Evolutionary conservation across 176 grass and related monocot genomes (phyloP).

Genomic region (Saccharum spontaneum): DNA sequence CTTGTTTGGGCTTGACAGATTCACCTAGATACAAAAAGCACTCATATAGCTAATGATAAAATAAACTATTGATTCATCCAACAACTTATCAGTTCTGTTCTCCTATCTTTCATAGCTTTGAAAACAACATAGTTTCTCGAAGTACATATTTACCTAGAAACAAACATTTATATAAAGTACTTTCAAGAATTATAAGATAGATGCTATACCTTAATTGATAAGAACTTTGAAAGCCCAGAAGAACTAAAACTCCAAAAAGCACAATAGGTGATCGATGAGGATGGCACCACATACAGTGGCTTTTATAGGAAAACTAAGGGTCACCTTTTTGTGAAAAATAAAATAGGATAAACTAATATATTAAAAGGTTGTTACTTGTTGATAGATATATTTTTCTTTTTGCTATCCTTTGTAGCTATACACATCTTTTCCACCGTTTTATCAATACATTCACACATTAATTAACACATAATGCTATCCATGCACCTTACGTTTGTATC

Average conservation of each 20-base stretch:
- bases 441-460: not conserved
- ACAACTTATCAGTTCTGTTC: not conserved
- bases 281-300: not conserved
- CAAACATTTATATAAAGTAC: not conserved
- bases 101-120: not conserved
- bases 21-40: not conserved
- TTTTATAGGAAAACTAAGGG: constrained; percentile 5
- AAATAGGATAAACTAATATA: not conserved
- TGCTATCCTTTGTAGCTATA: not conserved
- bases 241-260: not conserved
- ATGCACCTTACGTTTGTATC: not conserved
- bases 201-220: not conserved
- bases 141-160: not conserved
- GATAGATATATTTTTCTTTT: not conserved
- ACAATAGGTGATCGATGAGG: not conserved
- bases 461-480: not conserved
- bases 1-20: not conserved
- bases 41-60: not conserved
- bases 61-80: not conserved
- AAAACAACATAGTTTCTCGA: not conserved
- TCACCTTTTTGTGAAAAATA: not conserved
- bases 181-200: not conserved
- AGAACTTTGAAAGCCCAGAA: not conserved
- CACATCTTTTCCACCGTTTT: not conserved
- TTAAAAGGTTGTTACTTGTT: not conserved